These are phyloP conservation scores for Cubamyces sp. DNA, from an alignment of 768 basidiomycete genomes.

Conservation along the genomic window DNA sequence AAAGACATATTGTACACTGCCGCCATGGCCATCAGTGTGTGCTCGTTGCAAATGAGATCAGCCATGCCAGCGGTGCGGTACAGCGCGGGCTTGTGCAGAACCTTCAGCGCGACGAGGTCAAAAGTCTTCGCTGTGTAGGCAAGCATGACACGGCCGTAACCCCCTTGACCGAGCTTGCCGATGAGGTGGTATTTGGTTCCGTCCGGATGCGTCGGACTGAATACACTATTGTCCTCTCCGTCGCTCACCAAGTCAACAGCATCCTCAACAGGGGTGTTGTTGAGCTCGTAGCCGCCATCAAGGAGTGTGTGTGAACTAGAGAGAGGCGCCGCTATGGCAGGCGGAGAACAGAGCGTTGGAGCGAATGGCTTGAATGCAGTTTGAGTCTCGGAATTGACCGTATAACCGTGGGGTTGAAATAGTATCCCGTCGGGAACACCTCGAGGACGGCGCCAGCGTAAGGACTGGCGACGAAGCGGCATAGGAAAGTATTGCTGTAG, in stretches of 20 bases:
- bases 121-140: slow-evolving; percentile 13
- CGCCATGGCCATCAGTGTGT: slow-evolving; percentile 15
- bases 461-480: background rate
- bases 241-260: no score
- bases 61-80: background rate
- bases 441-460: no score
- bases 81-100: slow-evolving; percentile 26
- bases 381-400: no score
- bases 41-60: slow-evolving; percentile 17
- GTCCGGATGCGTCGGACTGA: background rate
- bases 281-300: no score
- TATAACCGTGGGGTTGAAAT: no score
- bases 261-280: no score
- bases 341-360: no score
- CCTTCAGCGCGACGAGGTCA: slow-evolving; percentile 30
- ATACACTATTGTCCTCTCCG: no score
- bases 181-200: slow-evolving; percentile 16
- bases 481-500: background rate
- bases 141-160: slow-evolving; percentile 24
- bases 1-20: slow-evolving; percentile 11
- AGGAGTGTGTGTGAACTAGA: no score
- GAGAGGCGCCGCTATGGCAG: no score
- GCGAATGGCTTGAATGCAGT: no score
- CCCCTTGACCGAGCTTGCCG: slow-evolving; percentile 23
- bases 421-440: no score